Base-by-base conservation (phyloP, 257 asterid genomes). In the Nyctanthes arbortristis region DNA sequence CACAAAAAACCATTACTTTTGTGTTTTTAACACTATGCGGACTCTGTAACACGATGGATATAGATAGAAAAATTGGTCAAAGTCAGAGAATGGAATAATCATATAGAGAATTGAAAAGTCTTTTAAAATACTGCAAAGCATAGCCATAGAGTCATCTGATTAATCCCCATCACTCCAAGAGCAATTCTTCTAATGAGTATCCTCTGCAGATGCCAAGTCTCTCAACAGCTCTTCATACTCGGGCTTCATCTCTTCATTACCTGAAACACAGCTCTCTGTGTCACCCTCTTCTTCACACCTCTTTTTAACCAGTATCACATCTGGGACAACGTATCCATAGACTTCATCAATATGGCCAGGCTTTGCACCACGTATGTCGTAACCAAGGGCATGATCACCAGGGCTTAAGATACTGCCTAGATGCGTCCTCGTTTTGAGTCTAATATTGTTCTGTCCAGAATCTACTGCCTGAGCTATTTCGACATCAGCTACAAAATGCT, bases 321-420 rank as follows among this genome's bases (percentile, higher is more conserved):
- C 84, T 0, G 89, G 89, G 13, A 84, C 59, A 37, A 18, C 67
- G 45, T 70, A 73, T 33, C 82, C 79, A 43, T 71, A 78, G 70
- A 80, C 73, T 63, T 86, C 81, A 64, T 86, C 89, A n/a, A 73
- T 59, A 37, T 82, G 82, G 43, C 79, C 79, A 67, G 3, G 72
- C 35, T 84, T 84, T 10, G 90, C 80, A 18, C 81, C 73, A 63
- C 71, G 57, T 40, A 86, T 60, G 65, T 86, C 92, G 61, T 86
- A 86, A 27, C 92, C 92, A 64, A 84, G 83, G 16, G 92, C 89
- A 57, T 73, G 16, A 61, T 81, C 89, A 9, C 89, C 92, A 6
- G 84, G 82, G 13, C 55, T 84, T 66, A 86, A 73, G 16, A 86
- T 70, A 69, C 76, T 84, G 47, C 92, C 92, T 65, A 86, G 35